phyloP scores from a whole-genome alignment of 352 stramenopile genomes.

The Aphanomyces stellatus region DNA sequence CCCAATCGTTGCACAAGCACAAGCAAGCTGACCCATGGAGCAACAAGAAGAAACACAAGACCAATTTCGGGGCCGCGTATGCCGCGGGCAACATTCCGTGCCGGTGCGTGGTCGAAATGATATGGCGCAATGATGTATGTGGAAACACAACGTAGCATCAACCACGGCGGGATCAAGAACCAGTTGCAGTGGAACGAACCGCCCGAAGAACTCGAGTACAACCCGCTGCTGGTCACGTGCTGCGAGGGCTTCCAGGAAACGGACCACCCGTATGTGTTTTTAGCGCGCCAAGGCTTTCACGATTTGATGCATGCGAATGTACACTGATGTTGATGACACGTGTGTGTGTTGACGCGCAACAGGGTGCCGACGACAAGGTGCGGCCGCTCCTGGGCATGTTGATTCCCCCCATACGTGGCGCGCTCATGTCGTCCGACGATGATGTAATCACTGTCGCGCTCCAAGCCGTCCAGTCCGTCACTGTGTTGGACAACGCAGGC shows the following conservation, averaged over 20 bases:
- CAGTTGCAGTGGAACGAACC: constrained; percentile 60
- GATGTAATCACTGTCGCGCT: constrained; percentile 63
- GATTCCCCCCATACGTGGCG: constrained; percentile 45
- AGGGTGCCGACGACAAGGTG: constrained; percentile 54
- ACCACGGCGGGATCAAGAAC: constrained; percentile 70
- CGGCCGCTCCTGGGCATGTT: constrained; percentile 45
- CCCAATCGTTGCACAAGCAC: constrained; percentile 50
- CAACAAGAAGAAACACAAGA: constrained; percentile 70
- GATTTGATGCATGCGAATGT: constrained; percentile 42
- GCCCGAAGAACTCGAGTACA: constrained; percentile 50
- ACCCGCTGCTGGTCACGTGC: constrained; percentile 60
- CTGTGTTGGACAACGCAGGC: background rate
- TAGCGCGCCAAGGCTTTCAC: constrained; percentile 61
- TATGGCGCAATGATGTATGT: background rate
- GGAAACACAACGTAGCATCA: constrained; percentile 29
- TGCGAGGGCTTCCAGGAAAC: constrained; percentile 64
- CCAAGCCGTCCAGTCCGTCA: constrained; percentile 38
- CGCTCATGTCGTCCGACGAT: constrained; percentile 59
- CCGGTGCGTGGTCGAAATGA: constrained; percentile 17
- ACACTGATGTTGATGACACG: background rate
- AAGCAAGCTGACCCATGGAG: constrained; percentile 66
- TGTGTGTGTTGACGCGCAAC: background rate
- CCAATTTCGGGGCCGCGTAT: constrained; percentile 61
- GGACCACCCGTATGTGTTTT: constrained; percentile 70
- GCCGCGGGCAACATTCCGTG: constrained; percentile 60